Percentiles rank a stretch among this genome's conserved stretches.
These are phyloP conservation scores for Protostelium mycophagum DNA, from an alignment of 78 protist genomes.

Conservation along the genomic window DNA sequence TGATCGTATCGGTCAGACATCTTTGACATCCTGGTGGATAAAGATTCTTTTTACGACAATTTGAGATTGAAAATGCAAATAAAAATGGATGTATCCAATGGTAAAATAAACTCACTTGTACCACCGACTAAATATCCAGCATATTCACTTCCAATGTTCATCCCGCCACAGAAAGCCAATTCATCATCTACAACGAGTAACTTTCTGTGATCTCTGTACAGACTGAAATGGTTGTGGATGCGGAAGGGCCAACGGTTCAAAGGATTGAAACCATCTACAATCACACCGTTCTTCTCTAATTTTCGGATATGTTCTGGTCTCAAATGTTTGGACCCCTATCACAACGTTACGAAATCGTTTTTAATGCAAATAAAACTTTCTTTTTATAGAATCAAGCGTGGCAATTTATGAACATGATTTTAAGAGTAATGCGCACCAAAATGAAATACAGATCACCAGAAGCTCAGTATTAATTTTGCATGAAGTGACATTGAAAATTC, in stretches of 20 bases:
- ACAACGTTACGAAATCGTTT: not conserved
- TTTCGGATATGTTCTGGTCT: not conserved
- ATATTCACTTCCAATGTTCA: constrained; percentile 57
- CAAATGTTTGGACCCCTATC: not conserved
- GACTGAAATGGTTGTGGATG: not conserved
- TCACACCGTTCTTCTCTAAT: not conserved
- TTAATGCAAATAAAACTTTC: too few relatives aligned
- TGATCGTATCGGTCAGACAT: too few relatives aligned
- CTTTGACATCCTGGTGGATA: not conserved
- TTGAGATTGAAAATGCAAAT: not conserved
- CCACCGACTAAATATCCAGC: constrained; percentile 34
- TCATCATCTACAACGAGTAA: constrained; percentile 42
- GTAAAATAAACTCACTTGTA: not conserved
- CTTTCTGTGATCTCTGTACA: constrained; percentile 49
- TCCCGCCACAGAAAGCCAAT: constrained; percentile 61
- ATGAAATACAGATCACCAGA: too few relatives aligned
- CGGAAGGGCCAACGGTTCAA: not conserved
- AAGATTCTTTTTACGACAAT: too few relatives aligned
- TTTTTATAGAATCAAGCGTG: too few relatives aligned
- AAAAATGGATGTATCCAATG: too few relatives aligned
- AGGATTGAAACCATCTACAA: not conserved
- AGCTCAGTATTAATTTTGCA: too few relatives aligned
- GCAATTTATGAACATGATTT: too few relatives aligned
- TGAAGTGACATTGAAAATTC: not conserved
- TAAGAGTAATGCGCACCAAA: too few relatives aligned